phyloP scores from a whole-genome alignment of 129 eudicot genomes.

The Dittrichia graveolens region DNA sequence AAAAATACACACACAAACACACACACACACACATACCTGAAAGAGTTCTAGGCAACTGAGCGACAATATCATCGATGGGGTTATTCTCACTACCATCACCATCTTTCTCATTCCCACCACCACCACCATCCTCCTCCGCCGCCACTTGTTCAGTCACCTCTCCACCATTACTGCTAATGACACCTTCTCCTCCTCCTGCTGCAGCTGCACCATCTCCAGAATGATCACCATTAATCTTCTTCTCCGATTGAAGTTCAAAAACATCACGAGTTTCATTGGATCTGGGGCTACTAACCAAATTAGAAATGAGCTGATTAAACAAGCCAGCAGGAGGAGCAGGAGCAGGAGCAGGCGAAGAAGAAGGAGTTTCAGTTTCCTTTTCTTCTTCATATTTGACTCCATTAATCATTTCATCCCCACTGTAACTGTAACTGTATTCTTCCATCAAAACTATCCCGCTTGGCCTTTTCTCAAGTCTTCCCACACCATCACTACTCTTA shows the following conservation, averaged over 20 bases:
- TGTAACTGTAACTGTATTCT: slow-evolving; percentile 1
- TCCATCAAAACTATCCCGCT: slow-evolving; percentile 29
- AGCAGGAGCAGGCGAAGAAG: background rate
- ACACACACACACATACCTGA: slow-evolving; percentile 43
- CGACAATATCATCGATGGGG: slow-evolving; percentile 33
- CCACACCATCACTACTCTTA: background rate
- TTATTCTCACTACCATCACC: slow-evolving; percentile 14
- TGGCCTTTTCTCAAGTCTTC: slow-evolving; percentile 35
- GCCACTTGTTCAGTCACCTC: slow-evolving; percentile 19
- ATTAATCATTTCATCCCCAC: slow-evolving; percentile 34
- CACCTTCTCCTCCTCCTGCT: background rate
- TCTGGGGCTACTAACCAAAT: slow-evolving; percentile 38
- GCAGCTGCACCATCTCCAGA: background rate
- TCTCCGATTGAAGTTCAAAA: background rate
- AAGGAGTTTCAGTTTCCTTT: background rate
- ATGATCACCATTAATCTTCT: no score
- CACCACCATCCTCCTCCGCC: background rate
- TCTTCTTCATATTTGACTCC: slow-evolving; percentile 39
- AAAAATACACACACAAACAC: no score
- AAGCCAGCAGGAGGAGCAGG: slow-evolving; percentile 31
- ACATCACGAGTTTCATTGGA: slow-evolving; percentile 7
- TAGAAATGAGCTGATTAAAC: slow-evolving; percentile 43
- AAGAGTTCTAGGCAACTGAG: slow-evolving; percentile 49
- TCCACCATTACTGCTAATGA: background rate
- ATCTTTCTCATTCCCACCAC: background rate